Conservation (phyloP, 2,329 filamentous ascomycete genomes). For the Phoma sp. region DNA sequence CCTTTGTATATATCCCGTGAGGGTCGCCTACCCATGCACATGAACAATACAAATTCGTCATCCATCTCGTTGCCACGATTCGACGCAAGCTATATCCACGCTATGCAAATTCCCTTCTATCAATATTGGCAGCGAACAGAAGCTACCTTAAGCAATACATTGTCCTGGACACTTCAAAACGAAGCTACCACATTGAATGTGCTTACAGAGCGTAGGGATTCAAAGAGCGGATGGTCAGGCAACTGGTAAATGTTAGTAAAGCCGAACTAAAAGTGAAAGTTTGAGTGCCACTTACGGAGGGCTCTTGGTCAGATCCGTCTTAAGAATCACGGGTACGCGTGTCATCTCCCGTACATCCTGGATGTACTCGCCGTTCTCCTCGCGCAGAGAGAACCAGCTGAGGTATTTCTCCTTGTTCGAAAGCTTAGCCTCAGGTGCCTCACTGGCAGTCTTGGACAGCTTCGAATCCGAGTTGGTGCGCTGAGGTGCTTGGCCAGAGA, state of each 20-base stretch:
- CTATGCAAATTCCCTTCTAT: conserved; percentile 43
- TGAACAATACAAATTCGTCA: conserved; percentile 41
- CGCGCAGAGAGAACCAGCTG: conserved; percentile 84
- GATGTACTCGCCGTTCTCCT: conserved; percentile 94
- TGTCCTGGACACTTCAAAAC: background rate
- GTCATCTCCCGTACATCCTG: conserved; percentile 99
- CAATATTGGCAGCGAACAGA: conserved; percentile 28
- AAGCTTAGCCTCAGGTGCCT: conserved; percentile 78
- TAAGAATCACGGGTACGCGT: conserved; percentile 93
- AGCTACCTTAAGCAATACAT: background rate
- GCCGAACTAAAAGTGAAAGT: background rate
- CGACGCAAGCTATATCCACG: conserved; percentile 35
- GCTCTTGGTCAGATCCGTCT: conserved; percentile 98
- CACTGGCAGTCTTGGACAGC: conserved; percentile 70
- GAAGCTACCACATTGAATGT: background rate
- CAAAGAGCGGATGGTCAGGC: conserved; percentile 81
- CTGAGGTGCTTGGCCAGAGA: conserved; percentile 73
- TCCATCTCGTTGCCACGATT: conserved; percentile 19
- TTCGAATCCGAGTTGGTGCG: conserved; percentile 95
- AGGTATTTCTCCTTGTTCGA: conserved; percentile 97
- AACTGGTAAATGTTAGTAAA: conserved; percentile 57
- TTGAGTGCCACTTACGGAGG: conserved; percentile 79
- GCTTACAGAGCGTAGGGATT: conserved; percentile 73
- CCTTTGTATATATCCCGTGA: conserved; percentile 32
- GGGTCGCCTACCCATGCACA: conserved; percentile 32